Base-by-base conservation (phyloP, 2,329 filamentous ascomycete genomes). In the Pestalotiopsis fici region DNA sequence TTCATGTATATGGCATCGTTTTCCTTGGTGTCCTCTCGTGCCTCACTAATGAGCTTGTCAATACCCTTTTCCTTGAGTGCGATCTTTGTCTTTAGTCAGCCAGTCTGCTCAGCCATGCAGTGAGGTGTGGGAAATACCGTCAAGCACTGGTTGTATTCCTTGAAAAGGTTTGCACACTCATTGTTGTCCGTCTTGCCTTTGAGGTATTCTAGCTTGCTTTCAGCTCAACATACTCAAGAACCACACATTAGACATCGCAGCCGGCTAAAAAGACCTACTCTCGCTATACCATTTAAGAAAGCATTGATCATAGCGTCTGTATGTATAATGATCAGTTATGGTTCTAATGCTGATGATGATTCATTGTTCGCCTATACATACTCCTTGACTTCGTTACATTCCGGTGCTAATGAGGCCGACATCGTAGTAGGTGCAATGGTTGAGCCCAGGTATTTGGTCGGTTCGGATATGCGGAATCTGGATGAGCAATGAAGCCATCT, bases 221-320 rank as follows among this genome's bases (percentile, higher is more conserved):
- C 4, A 72, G 66, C 25, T 50, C 67, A 31, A 39, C n/a, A 64
- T 18, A 15, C 25, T n/a, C 62, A 56, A 55, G 54, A 21, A 50
- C 43, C 67, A 62, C 83, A 28, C 69, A 15, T 31, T 4, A 15
- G 13, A 15, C 23, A 5, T 27, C 18, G 23, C 13, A 57, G 64
- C 21, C 23, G 28, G 37, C 23, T 57, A 31, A 50, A 65, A 28
- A 71, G 35, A 80, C 91, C 68, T 85, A 98, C 96, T 98, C 82
- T 99, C 96, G 78, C 95, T 98, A 80, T 99, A 99, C 96, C 96
- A 99, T 82, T 97, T 98, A 71, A 99, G 84, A 79, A 99, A 99
- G 83, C 96, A 99, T 64, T 92, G 95, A 80, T 99, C 96, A 78
- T 99, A 99, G 74, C 91, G 93, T 79, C 95, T 98, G 69, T 5